Evolutionary conservation across 2,329 filamentous ascomycete genomes (phyloP).

Genomic region (Tolypocladium album): DNA sequence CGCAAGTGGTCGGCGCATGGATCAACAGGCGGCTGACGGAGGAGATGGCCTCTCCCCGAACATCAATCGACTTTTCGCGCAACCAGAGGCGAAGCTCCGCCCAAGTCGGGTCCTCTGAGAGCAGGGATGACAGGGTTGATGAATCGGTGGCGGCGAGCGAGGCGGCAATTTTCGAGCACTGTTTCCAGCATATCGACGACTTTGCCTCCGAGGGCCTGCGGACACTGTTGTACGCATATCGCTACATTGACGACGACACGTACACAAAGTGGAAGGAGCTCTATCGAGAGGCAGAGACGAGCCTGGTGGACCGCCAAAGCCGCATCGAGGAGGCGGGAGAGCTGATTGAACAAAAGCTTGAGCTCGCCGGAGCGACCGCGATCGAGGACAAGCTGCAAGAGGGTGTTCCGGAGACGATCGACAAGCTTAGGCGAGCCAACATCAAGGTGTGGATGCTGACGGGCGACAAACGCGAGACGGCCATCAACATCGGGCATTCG

Average conservation of each 20-base stretch:
- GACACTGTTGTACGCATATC: conserved; percentile 71
- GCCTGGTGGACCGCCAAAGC: conserved; percentile 62
- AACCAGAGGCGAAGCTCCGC: conserved; percentile 13
- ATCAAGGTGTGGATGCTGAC: conserved; percentile 93
- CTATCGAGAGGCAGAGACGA: conserved; percentile 69
- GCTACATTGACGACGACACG: conserved; percentile 61
- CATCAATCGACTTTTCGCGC: conserved; percentile 14
- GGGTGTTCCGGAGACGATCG: conserved; percentile 77
- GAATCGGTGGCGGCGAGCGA: conserved; percentile 39
- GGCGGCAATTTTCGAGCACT: conserved; percentile 61
- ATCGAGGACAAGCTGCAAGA: conserved; percentile 84
- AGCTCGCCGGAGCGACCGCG: conserved; percentile 72
- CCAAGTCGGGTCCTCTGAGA: conserved; percentile 17
- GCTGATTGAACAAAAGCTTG: conserved; percentile 64
- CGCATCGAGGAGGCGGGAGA: conserved; percentile 72
- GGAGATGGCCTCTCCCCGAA: conserved; percentile 11
- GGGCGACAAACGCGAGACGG: conserved; percentile 77
- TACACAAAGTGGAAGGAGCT: conserved; percentile 65
- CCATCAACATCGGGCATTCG: conserved; percentile 79
- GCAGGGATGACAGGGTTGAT: conserved; percentile 27
- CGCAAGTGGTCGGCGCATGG: conserved; percentile 16
- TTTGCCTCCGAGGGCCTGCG: conserved; percentile 79
- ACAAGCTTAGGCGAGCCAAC: conserved; percentile 70
- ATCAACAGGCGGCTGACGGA: conserved; percentile 8
- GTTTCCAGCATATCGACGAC: conserved; percentile 80